Conservation (phyloP, 2,329 filamentous ascomycete species). For the Apiospora koreana region DNA sequence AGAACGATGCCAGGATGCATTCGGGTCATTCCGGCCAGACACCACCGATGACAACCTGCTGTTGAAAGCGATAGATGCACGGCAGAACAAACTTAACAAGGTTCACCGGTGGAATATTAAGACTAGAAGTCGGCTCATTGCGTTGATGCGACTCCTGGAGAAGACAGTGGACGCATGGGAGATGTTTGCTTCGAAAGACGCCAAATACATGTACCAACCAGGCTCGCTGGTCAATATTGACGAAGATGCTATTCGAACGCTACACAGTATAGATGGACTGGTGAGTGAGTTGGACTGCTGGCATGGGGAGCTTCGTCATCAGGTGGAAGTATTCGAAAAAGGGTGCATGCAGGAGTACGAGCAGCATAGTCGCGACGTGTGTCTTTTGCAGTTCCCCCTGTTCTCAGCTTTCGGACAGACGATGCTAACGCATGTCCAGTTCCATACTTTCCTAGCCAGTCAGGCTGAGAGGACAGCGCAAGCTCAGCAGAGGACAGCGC, state of each 20-base stretch:
- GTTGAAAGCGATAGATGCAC: neutral
- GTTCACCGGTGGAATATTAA: neutral
- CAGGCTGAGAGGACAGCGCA: neutral
- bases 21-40: neutral
- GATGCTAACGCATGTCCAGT: neutral
- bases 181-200: neutral
- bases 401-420: neutral
- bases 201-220: neutral
- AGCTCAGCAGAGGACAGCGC: neutral
- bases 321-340: neutral
- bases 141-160: neutral
- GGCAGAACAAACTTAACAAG: neutral
- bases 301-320: neutral
- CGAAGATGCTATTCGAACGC: neutral
- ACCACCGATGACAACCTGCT: neutral
- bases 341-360: neutral
- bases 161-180: neutral
- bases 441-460: neutral
- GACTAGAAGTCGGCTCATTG: neutral
- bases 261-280: neutral
- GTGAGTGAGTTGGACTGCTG: neutral
- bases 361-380: neutral
- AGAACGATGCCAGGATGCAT: neutral
- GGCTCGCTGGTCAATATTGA: neutral
- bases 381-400: neutral